phyloP scores from a whole-genome alignment of 2,329 filamentous ascomycete genomes.

The Hymenotorrendiella dingleyae region DNA sequence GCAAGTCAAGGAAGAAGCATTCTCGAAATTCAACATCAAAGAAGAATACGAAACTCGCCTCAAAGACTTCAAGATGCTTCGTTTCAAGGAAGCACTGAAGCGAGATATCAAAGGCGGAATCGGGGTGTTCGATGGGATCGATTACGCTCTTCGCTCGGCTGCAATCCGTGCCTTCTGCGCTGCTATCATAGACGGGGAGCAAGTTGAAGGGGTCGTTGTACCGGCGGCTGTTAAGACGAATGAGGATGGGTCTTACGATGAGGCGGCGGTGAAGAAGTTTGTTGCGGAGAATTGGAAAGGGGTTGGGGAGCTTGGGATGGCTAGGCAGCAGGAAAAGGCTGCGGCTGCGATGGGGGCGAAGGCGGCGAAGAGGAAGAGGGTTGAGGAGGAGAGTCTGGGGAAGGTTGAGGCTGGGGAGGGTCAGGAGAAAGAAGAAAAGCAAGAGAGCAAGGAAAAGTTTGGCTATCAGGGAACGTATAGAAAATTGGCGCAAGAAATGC shows the following conservation, averaged over 20 bases:
- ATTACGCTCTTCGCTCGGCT: conserved; percentile 20
- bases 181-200: conserved; percentile 43
- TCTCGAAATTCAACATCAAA: conserved; percentile 43
- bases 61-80: conserved; percentile 36
- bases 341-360: conserved; percentile 16
- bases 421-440: no score
- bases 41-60: conserved; percentile 40
- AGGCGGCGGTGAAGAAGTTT: conserved; percentile 38
- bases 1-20: conserved; percentile 45
- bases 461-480: no score
- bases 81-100: conserved; percentile 39
- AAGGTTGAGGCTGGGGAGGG: background rate
- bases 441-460: no score
- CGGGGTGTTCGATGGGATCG: conserved; percentile 21
- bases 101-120: conserved; percentile 37
- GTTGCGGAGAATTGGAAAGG: conserved; percentile 34
- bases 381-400: background rate
- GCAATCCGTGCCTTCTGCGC: conserved; percentile 40
- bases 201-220: conserved; percentile 33
- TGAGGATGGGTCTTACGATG: conserved; percentile 38
- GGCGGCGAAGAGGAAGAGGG: conserved; percentile 11
- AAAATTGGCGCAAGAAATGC: no score
- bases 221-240: conserved; percentile 29
- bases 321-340: conserved; percentile 18
- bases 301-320: conserved; percentile 34